Base-by-base conservation (phyloP, 306 rosid genomes). In the Prosopis cineraria region DNA sequence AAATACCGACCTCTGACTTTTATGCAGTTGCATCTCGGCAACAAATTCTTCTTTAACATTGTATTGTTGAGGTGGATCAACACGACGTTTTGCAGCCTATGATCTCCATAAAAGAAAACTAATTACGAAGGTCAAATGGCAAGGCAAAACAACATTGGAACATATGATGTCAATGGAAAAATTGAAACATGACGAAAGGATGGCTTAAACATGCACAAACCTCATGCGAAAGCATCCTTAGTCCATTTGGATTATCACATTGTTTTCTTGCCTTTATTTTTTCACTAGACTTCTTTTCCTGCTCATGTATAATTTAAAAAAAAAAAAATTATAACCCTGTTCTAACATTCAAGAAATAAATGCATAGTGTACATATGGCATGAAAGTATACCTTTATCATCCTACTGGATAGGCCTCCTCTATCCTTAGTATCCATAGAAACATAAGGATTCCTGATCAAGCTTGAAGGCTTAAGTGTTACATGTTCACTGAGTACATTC, bases 261-360 rank as follows among this genome's bases (percentile, higher is more conserved):
- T 79, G 84, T 56, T 89, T 92, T 69, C 75, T 78, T 25, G 62
- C 79, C 77, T 84, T 91, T 71, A 63, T 79, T 29, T 86, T 87
- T 67, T 83, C 88, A 78, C 73, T 67, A 75, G 88, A 68, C 76
- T 79, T 78, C 81, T 85, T 91, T 83, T 82, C 92, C 89, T 92
- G 78, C 64, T 73, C 64, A 75, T 19, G 72, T 45, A 78, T 71
- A 27, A 77, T 81, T 36, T 71, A 68, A 68, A 33, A 69, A 25
- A 64, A 37, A 72, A 19, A 53, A 34, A 73, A 69, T 56, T 66
- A 77, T 20, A 84, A 79, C 75, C 65, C 45, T 62, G 74, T 60
- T 12, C 1, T 13, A 13, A 27, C 9, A 58, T 56, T 44, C 10
- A 4, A 65, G 24, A 34, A 56, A 50, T 55, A 30, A 10, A 65